Evolutionary conservation across 495 filamentous ascomycete genomes (phyloP).

Genomic region (Aspergillus carlsbadensis): DNA sequence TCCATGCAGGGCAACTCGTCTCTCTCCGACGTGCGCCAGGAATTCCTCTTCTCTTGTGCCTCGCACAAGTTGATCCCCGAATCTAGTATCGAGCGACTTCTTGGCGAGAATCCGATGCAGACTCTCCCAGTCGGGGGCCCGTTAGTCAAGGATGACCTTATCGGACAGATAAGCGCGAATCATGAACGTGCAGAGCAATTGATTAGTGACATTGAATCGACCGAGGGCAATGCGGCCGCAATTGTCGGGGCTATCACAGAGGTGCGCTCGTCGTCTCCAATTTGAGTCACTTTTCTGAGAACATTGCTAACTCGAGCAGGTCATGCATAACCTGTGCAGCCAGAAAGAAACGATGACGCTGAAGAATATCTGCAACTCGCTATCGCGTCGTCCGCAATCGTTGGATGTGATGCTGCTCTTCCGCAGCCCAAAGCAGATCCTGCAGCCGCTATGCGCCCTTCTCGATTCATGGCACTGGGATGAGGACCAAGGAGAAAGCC

Average conservation of each 20-base stretch:
- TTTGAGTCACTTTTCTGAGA: too few relatives aligned
- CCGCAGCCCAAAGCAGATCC: conserved; percentile 67
- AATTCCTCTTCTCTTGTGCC: conserved; percentile 90
- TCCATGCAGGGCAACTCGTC: conserved; percentile 71
- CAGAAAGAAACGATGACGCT: conserved; percentile 90
- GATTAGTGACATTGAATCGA: conserved; percentile 78
- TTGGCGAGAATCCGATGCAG: conserved; percentile 85
- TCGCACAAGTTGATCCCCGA: conserved; percentile 80
- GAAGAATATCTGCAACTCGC: conserved; percentile 75
- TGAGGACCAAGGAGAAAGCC: conserved; percentile 90
- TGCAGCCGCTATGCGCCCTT: conserved; percentile 81
- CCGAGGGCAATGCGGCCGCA: conserved; percentile 92
- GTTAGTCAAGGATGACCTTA: conserved; percentile 73
- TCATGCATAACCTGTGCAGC: conserved; percentile 73
- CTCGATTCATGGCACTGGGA: conserved; percentile 91
- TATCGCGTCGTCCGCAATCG: conserved; percentile 73
- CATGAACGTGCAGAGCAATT: conserved; percentile 70
- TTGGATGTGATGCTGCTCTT: conserved; percentile 88
- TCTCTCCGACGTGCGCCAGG: conserved; percentile 81
- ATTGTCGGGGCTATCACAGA: conserved; percentile 81
- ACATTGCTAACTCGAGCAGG: conserved; percentile 41
- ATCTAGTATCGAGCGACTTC: conserved; percentile 70
- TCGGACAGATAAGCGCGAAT: conserved; percentile 70
- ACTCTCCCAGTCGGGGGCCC: conserved; percentile 71
- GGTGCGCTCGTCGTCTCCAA: conserved; percentile 41